These are phyloP conservation scores for Monilinia fructicola DNA, from an alignment of 2,329 filamentous ascomycete genomes.

Conservation along the genomic window DNA sequence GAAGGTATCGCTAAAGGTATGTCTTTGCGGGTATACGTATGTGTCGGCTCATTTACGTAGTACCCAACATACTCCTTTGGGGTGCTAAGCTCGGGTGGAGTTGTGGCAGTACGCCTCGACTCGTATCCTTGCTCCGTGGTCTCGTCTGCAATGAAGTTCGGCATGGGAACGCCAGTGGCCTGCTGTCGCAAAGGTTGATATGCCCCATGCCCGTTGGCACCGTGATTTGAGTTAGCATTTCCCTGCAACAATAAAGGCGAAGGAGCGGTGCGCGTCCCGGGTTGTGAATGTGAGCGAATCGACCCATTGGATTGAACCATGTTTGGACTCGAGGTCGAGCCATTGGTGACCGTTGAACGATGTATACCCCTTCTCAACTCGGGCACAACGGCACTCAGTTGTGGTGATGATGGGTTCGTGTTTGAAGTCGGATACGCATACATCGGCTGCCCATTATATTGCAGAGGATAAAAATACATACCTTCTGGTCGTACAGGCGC, in stretches of 20 bases:
- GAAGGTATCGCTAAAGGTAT: slow-evolving; percentile 36
- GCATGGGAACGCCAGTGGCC: slow-evolving; percentile 52
- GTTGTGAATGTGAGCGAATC: slow-evolving; percentile 66
- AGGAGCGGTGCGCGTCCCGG: slow-evolving; percentile 49
- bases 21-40: slow-evolving; percentile 30
- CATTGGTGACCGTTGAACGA: slow-evolving; percentile 52
- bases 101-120: slow-evolving; percentile 27
- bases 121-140: slow-evolving; percentile 33
- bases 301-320: slow-evolving; percentile 51
- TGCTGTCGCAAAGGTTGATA: slow-evolving; percentile 35
- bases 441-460: slow-evolving; percentile 45
- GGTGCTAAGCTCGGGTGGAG: slow-evolving; percentile 34
- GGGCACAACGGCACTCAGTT: slow-evolving; percentile 46
- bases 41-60: slow-evolving; percentile 37
- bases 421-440: slow-evolving; percentile 52
- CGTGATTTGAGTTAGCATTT: slow-evolving; percentile 42
- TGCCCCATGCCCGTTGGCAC: slow-evolving; percentile 38
- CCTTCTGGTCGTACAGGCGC: slow-evolving; percentile 56
- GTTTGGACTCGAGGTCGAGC: slow-evolving; percentile 46
- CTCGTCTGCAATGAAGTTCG: slow-evolving; percentile 58
- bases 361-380: slow-evolving; percentile 60
- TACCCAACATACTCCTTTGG: slow-evolving; percentile 42
- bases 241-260: slow-evolving; percentile 41
- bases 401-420: slow-evolving; percentile 58
- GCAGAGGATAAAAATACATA: slow-evolving; percentile 53